These are phyloP conservation scores for Sporobolus alterniflorus DNA, from an alignment of 202 grass and related monocot species.

Conservation along the genomic window DNA sequence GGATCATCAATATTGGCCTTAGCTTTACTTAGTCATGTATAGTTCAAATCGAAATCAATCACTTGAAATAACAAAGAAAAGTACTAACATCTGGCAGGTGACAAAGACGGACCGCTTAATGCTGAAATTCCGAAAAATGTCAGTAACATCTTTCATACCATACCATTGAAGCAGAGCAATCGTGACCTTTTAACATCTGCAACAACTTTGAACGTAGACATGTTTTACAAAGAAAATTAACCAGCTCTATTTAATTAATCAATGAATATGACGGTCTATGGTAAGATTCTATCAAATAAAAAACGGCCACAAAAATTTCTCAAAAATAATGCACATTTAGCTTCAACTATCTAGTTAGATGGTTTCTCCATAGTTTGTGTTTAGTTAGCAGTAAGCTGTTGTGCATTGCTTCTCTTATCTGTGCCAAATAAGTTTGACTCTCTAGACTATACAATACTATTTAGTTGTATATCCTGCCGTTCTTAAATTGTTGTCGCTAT, in stretches of 20 bases:
- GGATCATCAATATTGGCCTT: neutral
- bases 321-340: neutral
- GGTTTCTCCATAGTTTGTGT: neutral
- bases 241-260: no score
- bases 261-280: neutral
- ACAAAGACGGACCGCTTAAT: constrained; percentile 11
- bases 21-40: neutral
- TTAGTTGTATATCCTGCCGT: no score
- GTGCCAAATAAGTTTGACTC: no score
- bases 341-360: neutral
- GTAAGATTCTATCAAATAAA: neutral
- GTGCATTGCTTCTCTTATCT: no score
- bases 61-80: neutral
- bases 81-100: neutral
- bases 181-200: neutral
- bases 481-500: no score
- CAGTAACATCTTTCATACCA: neutral
- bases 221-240: neutral
- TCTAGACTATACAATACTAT: no score
- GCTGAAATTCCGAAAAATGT: neutral
- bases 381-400: no score
- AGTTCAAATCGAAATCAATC: neutral
- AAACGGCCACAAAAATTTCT: neutral
- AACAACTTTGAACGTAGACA: neutral
- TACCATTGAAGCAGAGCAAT: neutral